A percentile compares a stretch with the other conserved stretches of the same genome.
Evolutionary conservation across 2,329 filamentous ascomycete genomes (phyloP).

Genomic region (Stachybotrys chartarum): DNA sequence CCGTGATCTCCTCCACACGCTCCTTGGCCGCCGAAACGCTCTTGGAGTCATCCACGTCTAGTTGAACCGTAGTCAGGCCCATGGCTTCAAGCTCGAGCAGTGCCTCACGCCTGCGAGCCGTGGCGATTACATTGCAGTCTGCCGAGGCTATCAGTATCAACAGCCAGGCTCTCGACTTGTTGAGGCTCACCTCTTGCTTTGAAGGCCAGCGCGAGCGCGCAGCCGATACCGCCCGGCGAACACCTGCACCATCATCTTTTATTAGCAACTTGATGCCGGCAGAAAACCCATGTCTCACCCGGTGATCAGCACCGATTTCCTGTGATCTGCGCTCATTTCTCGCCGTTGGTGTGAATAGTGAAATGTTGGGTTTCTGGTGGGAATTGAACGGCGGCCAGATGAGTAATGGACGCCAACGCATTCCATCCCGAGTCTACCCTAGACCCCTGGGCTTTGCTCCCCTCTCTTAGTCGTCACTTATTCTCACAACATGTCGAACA

Average conservation of each 20-base stretch:
- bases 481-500: too few species aligned
- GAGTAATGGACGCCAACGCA: too few species aligned
- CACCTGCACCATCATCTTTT: conserved; percentile 26
- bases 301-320: conserved; percentile 6
- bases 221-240: conserved; percentile 43
- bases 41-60: conserved; percentile 31
- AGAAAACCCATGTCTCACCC: conserved; percentile 1
- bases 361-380: neutral
- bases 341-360: neutral
- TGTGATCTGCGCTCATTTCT: neutral
- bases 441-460: too few species aligned
- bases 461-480: too few species aligned
- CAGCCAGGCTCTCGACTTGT: neutral
- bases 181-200: conserved; percentile 26
- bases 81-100: conserved; percentile 7
- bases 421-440: too few species aligned
- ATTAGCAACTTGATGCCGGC: neutral
- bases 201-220: conserved; percentile 38
- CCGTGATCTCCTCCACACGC: conserved; percentile 23
- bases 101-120: conserved; percentile 8
- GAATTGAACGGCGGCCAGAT: neutral
- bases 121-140: conserved; percentile 11
- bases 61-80: conserved; percentile 15
- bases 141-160: neutral
- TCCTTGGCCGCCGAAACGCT: conserved; percentile 24